phyloP scores from a whole-genome alignment of 306 rosid species.

The Prunus kanzakura region DNA sequence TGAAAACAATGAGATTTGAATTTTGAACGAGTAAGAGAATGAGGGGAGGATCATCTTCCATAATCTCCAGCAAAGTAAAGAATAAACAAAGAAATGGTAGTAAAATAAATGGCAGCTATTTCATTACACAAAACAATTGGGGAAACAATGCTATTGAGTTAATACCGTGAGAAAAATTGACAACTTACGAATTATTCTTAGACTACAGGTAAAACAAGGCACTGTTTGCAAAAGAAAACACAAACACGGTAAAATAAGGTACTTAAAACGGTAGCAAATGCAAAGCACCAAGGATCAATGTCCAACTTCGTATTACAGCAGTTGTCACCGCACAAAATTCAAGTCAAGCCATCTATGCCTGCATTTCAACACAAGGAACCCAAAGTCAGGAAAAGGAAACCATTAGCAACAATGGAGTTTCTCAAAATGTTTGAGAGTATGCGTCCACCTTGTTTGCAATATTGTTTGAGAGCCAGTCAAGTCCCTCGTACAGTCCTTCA shows the following conservation, averaged over 20 bases:
- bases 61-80: background rate
- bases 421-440: background rate
- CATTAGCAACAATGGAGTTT: background rate
- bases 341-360: constrained; percentile 46
- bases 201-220: constrained; percentile 28
- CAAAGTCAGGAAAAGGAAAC: constrained; percentile 1
- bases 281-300: constrained; percentile 22
- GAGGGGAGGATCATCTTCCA: background rate
- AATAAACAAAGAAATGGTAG: background rate
- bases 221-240: constrained; percentile 26
- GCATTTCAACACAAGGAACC: constrained; percentile 26
- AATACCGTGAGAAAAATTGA: constrained; percentile 14
- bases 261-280: constrained; percentile 32
- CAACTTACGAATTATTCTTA: constrained; percentile 36
- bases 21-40: background rate
- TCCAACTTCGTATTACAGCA: constrained; percentile 25
- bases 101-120: background rate
- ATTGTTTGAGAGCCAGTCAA: constrained; percentile 87
- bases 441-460: constrained; percentile 66
- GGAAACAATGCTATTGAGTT: constrained; percentile 18
- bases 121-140: constrained; percentile 13
- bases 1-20: background rate
- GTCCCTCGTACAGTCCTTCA: constrained; percentile 87
- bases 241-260: constrained; percentile 24
- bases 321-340: constrained; percentile 15